Evolutionary conservation across 1,284 basidiomycete species (phyloP).

Genomic region (Pseudozyma thailandica): DNA sequence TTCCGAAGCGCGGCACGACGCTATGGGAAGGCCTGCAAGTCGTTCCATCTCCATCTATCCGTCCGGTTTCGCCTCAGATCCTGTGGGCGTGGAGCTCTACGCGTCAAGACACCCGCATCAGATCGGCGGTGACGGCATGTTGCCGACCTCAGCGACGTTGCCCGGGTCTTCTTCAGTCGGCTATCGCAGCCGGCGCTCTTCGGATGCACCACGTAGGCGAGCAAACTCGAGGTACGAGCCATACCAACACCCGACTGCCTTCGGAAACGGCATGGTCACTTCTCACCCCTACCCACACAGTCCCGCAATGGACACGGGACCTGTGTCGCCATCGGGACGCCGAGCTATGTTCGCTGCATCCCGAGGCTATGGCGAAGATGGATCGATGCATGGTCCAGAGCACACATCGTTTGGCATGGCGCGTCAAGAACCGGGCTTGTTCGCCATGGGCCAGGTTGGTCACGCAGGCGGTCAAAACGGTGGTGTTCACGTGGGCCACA

Average conservation of each 20-base stretch:
- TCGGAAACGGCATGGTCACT: conserved; percentile 18
- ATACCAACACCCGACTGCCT: conserved; percentile 8
- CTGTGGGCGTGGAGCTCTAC: conserved; percentile 23
- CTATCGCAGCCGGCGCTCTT: conserved; percentile 23
- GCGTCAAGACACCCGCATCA: conserved; percentile 34
- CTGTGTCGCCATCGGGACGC: conserved; percentile 19
- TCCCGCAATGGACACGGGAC: conserved; percentile 6
- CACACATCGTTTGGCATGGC: conserved; percentile 8
- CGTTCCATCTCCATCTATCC: conserved; percentile 35
- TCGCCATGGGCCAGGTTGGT: conserved; percentile 11
- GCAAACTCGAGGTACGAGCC: conserved; percentile 44
- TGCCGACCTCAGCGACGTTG: conserved; percentile 22
- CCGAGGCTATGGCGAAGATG: conserved; percentile 19
- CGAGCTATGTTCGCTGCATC: conserved; percentile 8
- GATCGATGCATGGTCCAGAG: conserved; percentile 5
- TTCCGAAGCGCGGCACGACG: conserved; percentile 34
- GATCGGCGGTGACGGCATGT: conserved; percentile 42
- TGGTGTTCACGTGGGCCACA: conserved; percentile 3
- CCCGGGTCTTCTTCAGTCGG: conserved; percentile 9
- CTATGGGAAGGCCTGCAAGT: conserved; percentile 12
- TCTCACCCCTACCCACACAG: conserved; percentile 21
- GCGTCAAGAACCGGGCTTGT: conserved; percentile 23
- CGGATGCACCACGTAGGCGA: conserved; percentile 32
- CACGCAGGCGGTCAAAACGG: conserved; percentile 10
- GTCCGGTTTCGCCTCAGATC: conserved; percentile 14